Evolutionary conservation across 805 yeast genomes (phyloP).

Genomic region (Ogataea populi-albae): DNA sequence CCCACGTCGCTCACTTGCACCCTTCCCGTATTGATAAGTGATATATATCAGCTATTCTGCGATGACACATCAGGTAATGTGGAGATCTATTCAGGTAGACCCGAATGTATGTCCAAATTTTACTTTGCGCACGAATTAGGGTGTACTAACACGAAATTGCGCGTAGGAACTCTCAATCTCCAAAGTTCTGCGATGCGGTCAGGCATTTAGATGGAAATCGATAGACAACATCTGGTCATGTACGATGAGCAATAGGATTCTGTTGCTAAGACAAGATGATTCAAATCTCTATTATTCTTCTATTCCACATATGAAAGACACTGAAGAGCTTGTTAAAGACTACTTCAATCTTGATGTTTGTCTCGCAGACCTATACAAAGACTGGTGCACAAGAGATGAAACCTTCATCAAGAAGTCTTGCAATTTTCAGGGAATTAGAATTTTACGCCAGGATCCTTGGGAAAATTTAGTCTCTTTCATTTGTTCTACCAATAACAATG

Average conservation of each 20-base stretch:
- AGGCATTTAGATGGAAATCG: slow-evolving; percentile 76
- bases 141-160: slow-evolving; percentile 5
- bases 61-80: slow-evolving; percentile 26
- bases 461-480: slow-evolving; percentile 87
- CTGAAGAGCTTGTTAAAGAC: slow-evolving; percentile 47
- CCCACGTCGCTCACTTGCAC: no score
- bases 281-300: slow-evolving; percentile 49
- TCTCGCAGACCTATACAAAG: slow-evolving; percentile 48
- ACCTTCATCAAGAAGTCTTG: slow-evolving; percentile 39
- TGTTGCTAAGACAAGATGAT: slow-evolving; percentile 63
- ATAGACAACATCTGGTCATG: slow-evolving; percentile 64
- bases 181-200: slow-evolving; percentile 78
- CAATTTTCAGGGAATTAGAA: slow-evolving; percentile 68
- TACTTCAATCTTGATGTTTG: slow-evolving; percentile 69
- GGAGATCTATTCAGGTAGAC: slow-evolving; percentile 27
- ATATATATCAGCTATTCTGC: not conserved
- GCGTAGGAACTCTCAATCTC: slow-evolving; percentile 53
- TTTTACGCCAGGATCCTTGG: slow-evolving; percentile 95
- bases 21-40: no score
- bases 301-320: slow-evolving; percentile 35
- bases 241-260: slow-evolving; percentile 54
- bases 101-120: slow-evolving; percentile 24
- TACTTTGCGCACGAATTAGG: no score
- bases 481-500: slow-evolving; percentile 94
- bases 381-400: slow-evolving; percentile 61